These are phyloP conservation scores for Chondrostereum purpureum DNA, from an alignment of 1,284 basidiomycete species.

Conservation along the genomic window DNA sequence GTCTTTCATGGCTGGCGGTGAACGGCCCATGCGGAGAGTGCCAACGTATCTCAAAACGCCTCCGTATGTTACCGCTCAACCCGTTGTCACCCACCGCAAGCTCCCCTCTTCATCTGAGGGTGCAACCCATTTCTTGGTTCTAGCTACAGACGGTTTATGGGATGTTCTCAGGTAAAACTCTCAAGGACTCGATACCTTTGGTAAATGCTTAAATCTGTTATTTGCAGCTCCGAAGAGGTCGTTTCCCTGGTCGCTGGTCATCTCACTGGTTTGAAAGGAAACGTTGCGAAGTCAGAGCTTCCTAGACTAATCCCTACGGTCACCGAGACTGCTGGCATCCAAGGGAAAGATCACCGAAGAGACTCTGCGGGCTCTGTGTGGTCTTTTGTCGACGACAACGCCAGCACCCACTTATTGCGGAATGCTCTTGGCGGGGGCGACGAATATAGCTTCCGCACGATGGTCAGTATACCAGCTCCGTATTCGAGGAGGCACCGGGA, in stretches of 20 bases:
- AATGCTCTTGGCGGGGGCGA: conserved; percentile 92
- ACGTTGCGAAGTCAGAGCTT: conserved; percentile 52
- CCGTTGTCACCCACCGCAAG: conserved; percentile 82
- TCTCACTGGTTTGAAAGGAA: conserved; percentile 66
- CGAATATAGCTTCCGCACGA: conserved; percentile 53
- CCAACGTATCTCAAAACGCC: conserved; percentile 74
- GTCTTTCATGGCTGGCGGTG: conserved; percentile 61
- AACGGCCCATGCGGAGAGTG: conserved; percentile 51
- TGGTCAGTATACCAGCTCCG: conserved; percentile 85
- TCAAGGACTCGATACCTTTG: no score
- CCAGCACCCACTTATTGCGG: conserved; percentile 87
- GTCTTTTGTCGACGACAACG: conserved; percentile 83
- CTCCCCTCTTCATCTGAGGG: conserved; percentile 32
- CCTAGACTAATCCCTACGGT: conserved; percentile 47
- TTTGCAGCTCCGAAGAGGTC: conserved; percentile 79
- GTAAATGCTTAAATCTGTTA: not conserved
- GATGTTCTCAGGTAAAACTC: conserved; percentile 74
- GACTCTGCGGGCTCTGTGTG: conserved; percentile 46
- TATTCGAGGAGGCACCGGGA: conserved; percentile 76
- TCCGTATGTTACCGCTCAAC: conserved; percentile 89
- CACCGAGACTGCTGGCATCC: conserved; percentile 44
- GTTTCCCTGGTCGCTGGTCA: conserved; percentile 86
- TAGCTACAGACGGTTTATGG: conserved; percentile 95
- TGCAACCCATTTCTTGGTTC: conserved; percentile 68
- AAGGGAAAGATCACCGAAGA: conserved; percentile 52